These are phyloP conservation scores for Aspergillus sp. DNA, from an alignment of 2,329 filamentous ascomycete species.

Conservation along the genomic window DNA sequence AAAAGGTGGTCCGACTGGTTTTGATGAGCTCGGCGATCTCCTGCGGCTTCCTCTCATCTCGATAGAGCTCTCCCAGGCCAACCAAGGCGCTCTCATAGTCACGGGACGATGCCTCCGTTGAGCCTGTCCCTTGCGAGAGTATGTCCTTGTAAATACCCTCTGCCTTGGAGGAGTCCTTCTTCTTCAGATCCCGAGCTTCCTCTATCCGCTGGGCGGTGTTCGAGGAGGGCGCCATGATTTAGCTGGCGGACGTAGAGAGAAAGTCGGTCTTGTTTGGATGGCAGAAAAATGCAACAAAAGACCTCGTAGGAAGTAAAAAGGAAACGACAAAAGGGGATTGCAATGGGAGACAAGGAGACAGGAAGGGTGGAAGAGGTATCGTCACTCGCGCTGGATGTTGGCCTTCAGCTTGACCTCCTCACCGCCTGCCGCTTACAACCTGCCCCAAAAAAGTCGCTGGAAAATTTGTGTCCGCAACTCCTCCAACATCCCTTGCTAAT, in stretches of 20 bases:
- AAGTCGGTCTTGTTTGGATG: slow-evolving; percentile 1
- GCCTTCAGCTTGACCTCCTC: slow-evolving; percentile 12
- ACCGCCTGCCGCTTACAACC: slow-evolving; percentile 26
- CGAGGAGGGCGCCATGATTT: slow-evolving; percentile 40
- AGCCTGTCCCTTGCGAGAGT: slow-evolving; percentile 71
- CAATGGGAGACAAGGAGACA: no score
- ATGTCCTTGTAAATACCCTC: slow-evolving; percentile 85
- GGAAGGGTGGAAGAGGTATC: slow-evolving; percentile 13
- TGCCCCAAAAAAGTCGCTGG: slow-evolving; percentile 21
- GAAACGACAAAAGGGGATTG: no score
- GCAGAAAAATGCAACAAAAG: slow-evolving; percentile 2
- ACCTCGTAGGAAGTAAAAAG: no score
- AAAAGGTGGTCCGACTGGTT: slow-evolving; percentile 81
- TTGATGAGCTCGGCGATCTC: slow-evolving; percentile 85
- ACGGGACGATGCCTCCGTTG: slow-evolving; percentile 74
- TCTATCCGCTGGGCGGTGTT: slow-evolving; percentile 60
- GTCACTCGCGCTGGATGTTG: slow-evolving; percentile 14
- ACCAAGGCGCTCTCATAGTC: slow-evolving; percentile 88
- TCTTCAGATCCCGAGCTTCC: slow-evolving; percentile 77
- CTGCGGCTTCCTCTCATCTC: slow-evolving; percentile 67
- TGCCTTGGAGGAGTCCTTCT: slow-evolving; percentile 72
- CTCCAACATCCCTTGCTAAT: slow-evolving; percentile 7
- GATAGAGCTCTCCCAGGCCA: slow-evolving; percentile 82
- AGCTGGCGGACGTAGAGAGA: slow-evolving; percentile 1
- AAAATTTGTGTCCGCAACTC: slow-evolving; percentile 11